phyloP scores from a whole-genome alignment of 257 asterid species.

The Buddleja alternifolia region DNA sequence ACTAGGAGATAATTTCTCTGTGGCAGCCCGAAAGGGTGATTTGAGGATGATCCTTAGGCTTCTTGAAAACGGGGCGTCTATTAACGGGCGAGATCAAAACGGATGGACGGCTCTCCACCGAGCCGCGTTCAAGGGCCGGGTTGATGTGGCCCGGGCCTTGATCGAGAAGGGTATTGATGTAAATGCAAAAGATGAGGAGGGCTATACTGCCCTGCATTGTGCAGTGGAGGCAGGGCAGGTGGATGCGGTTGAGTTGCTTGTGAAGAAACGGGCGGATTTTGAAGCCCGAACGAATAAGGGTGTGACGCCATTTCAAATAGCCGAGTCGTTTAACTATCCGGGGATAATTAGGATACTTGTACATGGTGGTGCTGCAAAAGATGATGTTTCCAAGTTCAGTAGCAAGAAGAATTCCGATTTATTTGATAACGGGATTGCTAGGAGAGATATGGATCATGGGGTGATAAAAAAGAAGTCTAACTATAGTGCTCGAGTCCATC shows the following conservation, averaged over 20 bases:
- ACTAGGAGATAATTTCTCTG: constrained; percentile 60
- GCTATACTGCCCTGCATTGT: constrained; percentile 74
- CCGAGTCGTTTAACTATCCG: constrained; percentile 54
- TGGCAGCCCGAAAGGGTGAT: constrained; percentile 71
- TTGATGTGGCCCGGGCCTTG: constrained; percentile 51
- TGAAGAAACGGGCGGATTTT: constrained; percentile 72
- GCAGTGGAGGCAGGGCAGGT: constrained; percentile 72
- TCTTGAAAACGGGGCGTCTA: constrained; percentile 62
- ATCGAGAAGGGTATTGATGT: constrained; percentile 63
- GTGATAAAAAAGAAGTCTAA: constrained; percentile 41
- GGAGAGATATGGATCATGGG: constrained; percentile 41
- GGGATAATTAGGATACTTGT: constrained; percentile 64
- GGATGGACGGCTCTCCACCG: constrained; percentile 83
- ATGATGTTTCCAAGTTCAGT: constrained; percentile 29
- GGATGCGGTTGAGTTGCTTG: constrained; percentile 63
- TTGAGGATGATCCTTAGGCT: constrained; percentile 59
- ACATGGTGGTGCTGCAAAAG: constrained; percentile 52
- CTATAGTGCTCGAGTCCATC: constrained; percentile 43
- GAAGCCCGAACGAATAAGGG: constrained; percentile 71
- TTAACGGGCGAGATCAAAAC: constrained; percentile 70
- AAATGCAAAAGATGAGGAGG: constrained; percentile 65
- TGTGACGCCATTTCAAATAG: constrained; percentile 56
- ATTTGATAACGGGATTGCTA: constrained; percentile 28
- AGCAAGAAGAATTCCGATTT: constrained; percentile 18
- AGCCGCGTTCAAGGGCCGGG: constrained; percentile 67